Conservation (phyloP, 1,284 basidiomycete species). For the Anthracocystis setariae region DNA sequence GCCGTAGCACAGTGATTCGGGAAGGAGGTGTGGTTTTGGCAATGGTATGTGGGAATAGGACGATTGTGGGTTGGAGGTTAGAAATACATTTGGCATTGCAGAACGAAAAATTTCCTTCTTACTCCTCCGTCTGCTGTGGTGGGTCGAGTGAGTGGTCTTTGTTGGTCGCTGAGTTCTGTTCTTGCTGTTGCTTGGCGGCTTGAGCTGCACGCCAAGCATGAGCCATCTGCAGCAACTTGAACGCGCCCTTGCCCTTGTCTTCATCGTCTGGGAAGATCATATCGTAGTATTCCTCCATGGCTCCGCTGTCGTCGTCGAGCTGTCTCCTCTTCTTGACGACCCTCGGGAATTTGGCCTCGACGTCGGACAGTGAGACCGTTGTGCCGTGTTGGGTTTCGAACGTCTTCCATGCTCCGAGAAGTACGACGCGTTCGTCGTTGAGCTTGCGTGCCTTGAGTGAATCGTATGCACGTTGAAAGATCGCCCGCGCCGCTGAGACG, state of each 20-base stretch:
- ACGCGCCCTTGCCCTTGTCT: constrained; percentile 57
- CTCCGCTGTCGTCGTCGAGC: constrained; percentile 41
- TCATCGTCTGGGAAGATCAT: constrained; percentile 66
- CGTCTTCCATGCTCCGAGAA: constrained; percentile 91
- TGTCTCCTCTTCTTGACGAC: constrained; percentile 77
- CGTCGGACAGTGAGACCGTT: constrained; percentile 73
- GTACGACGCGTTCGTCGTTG: constrained; percentile 89
- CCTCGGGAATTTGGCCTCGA: constrained; percentile 88
- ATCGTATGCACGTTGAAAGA: constrained; percentile 87
- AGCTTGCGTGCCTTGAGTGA: constrained; percentile 81
- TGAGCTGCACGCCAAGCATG: constrained; percentile 60
- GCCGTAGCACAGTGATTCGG: not conserved
- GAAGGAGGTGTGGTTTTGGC: not conserved
- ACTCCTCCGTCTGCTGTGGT: too few relatives aligned
- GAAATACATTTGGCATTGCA: too few relatives aligned
- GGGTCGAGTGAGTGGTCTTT: too few relatives aligned
- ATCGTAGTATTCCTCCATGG: constrained; percentile 66
- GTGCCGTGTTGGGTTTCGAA: constrained; percentile 84
- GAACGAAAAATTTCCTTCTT: too few relatives aligned
- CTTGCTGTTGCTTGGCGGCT: constrained; percentile 17
- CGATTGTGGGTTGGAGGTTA: too few relatives aligned
- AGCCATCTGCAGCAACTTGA: constrained; percentile 64
- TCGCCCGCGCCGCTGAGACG: constrained; percentile 75
- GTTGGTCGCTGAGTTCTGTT: not conserved
- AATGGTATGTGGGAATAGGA: too few relatives aligned